Conservation (phyloP, 2,329 filamentous ascomycete species). For the Verticillium nonalfalfae region DNA sequence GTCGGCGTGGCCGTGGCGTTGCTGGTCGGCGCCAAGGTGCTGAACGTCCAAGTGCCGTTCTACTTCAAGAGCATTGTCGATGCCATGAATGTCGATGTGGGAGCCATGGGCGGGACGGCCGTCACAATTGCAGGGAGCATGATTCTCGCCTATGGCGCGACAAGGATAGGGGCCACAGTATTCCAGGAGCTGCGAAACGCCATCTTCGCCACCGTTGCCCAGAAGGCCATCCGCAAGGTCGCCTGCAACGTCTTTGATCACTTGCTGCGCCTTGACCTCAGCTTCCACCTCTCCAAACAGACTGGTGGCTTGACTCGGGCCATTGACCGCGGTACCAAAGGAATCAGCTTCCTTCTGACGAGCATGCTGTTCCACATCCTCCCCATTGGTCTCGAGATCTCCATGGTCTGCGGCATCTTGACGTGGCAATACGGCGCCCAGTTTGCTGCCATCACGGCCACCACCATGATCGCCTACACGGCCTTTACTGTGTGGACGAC, state of each 20-base stretch:
- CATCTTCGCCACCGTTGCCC: conserved; percentile 92
- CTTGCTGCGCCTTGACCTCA: conserved; percentile 78
- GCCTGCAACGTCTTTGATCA: conserved; percentile 92
- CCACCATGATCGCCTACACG: conserved; percentile 90
- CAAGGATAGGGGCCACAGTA: conserved; percentile 79
- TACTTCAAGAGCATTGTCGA: conserved; percentile 99
- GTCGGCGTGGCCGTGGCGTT: conserved; percentile 80
- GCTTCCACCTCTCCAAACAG: conserved; percentile 90
- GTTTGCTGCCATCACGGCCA: conserved; percentile 83
- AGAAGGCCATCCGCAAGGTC: conserved; percentile 90
- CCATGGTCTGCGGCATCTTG: conserved; percentile 91
- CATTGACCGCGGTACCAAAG: conserved; percentile 95
- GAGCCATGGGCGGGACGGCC: conserved; percentile 79
- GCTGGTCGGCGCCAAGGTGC: conserved; percentile 82
- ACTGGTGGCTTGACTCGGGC: conserved; percentile 91
- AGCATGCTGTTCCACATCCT: conserved; percentile 99
- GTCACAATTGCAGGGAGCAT: conserved; percentile 85
- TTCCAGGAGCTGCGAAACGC: conserved; percentile 95
- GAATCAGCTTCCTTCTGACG: conserved; percentile 92
- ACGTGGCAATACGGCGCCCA: conserved; percentile 92
- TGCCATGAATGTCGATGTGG: conserved; percentile 92
- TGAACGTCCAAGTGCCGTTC: conserved; percentile 97
- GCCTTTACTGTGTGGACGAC: conserved; percentile 98
- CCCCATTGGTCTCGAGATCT: conserved; percentile 88
- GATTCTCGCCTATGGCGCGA: conserved; percentile 87